A percentile compares a stretch with the other conserved stretches of the same genome.
Conservation (phyloP, 352 stramenopile genomes). For the Pythium monospermum region DNA sequence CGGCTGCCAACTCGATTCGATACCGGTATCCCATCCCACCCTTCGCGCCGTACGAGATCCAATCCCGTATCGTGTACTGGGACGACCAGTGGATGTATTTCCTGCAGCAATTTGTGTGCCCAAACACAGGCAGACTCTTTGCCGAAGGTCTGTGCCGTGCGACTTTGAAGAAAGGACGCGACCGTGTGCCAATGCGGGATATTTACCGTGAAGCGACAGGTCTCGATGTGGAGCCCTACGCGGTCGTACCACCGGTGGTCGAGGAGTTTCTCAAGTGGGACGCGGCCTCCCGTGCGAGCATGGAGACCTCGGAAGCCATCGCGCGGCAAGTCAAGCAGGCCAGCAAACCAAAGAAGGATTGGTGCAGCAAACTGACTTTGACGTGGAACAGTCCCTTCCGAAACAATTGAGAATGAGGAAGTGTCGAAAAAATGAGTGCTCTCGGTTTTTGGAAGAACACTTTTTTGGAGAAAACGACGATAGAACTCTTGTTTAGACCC, state of each 20-base stretch:
- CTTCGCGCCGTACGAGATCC: conserved; percentile 24
- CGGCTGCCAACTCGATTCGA: conserved; percentile 35
- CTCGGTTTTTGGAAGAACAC: no score
- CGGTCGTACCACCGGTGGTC: conserved; percentile 16
- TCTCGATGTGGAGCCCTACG: conserved; percentile 4
- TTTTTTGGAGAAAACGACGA: no score
- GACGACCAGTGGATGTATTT: conserved; percentile 30
- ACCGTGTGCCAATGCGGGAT: conserved; percentile 14
- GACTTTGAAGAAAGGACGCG: conserved; percentile 17
- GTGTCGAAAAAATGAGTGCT: no score
- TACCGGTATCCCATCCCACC: conserved; percentile 23
- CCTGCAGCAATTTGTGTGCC: conserved; percentile 24
- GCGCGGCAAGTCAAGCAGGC: neutral
- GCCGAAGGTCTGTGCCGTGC: conserved; percentile 23
- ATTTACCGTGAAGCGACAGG: conserved; percentile 18
- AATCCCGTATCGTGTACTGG: conserved; percentile 25
- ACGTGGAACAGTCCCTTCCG: conserved; percentile 15
- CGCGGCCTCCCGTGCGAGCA: conserved; percentile 19
- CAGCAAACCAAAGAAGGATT: neutral
- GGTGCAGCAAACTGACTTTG: conserved; percentile 3
- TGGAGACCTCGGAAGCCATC: conserved; percentile 19
- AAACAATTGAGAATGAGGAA: neutral
- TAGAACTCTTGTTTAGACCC: no score
- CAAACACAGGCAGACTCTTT: conserved; percentile 23
- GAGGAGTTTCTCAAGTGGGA: conserved; percentile 29